Base-by-base conservation (phyloP, 2,329 filamentous ascomycete genomes). In the Dactylellina sp. region DNA sequence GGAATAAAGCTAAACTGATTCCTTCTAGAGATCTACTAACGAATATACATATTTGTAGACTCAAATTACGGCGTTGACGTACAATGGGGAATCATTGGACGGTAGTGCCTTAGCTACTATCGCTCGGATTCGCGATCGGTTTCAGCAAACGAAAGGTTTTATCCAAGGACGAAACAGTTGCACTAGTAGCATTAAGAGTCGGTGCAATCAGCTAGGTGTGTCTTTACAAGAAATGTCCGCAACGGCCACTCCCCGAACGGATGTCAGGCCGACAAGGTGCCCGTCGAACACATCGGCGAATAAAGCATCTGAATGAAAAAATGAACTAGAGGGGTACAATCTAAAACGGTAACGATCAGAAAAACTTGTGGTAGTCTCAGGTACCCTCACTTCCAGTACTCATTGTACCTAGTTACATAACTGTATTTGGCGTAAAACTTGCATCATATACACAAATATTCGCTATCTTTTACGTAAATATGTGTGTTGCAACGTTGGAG, bases 401-500 rank as follows among this genome's bases (percentile, higher is more conserved):
- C 4, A 32, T 32, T 32, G 4, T 32, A 32, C 28, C 4, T 32
- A 9, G 4, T 32, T 32, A 32, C 28, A 32, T 32, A 32, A n/a
- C n/a, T n/a, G n/a, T n/a, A n/a, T n/a, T n/a, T n/a, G n/a, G n/a
- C n/a, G n/a, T n/a, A n/a, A n/a, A n/a, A n/a, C n/a, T n/a, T n/a
- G 28, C 28, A 4, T 32, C 28, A 32, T 4, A 4, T 32, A 5
- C 28, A 32, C 28, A 32, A n/a, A 9, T 32, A 32, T 32, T 32
- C 9, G 28, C 4, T 32, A 32, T 32, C 28, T 32, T 32, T 32
- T 32, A 32, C n/a, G 11, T 50, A 7, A 50, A 50, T 50, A 52
- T 32, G 32, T 52, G 59, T 44, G 59, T 62, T 62, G 59, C 14
- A 20, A 37, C 28, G 59, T 62, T 18, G 12, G 2, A 62, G n/a